Base-by-base conservation (phyloP, 2,329 filamentous ascomycete genomes). In the Talaromyces sp. region DNA sequence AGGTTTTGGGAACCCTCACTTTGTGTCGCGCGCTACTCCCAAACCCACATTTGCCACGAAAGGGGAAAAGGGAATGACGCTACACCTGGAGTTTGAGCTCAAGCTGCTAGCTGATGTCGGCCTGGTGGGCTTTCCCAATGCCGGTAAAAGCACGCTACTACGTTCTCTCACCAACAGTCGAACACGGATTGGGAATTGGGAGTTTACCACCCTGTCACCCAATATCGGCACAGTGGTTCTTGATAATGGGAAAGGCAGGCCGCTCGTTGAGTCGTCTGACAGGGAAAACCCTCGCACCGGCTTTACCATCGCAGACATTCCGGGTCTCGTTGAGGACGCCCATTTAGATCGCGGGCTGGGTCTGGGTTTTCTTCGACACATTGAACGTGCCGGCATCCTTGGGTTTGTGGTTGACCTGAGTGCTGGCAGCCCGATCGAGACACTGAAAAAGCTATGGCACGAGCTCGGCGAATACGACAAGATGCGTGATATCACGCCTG, bases 201-300 rank as follows among this genome's bases (percentile, higher is more conserved):
- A 92, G 10, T 99, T 99, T 73, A 99, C 94, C 3, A 99, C 94
- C 0, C 81, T 99, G 9, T 88, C 92, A 66, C 94, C 94, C 2
- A 97, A 96, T 67, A 95, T 99, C 58, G 94, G 94, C 56, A 99
- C 94, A 0, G 91, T 99, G 7, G 88, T 97, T 14, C 83, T 99
- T 11, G 94, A 99, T 74, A 85, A 92, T 71, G 85, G 94, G 77
- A 87, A 86, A 61, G 91, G 92, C 2, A 85, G 90, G 0, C 91
- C 92, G 1, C 63, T 76, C 6, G 71, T 85, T 38, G 61, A 62
- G 24, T 74, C 80, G 53, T 77, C 77, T 64, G 67, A 79, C 70
- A 67, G 79, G 73, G 72, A 80, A 73, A 76, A 82, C 76, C 71
- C 84, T 0, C 84, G 92, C 35, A 91, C 89, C 1, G 87, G 89